Evolutionary conservation across 768 basidiomycete genomes (phyloP), one percentile per base, ranked within the genome.

Genomic region (Lactarius deliciosus): DNA sequence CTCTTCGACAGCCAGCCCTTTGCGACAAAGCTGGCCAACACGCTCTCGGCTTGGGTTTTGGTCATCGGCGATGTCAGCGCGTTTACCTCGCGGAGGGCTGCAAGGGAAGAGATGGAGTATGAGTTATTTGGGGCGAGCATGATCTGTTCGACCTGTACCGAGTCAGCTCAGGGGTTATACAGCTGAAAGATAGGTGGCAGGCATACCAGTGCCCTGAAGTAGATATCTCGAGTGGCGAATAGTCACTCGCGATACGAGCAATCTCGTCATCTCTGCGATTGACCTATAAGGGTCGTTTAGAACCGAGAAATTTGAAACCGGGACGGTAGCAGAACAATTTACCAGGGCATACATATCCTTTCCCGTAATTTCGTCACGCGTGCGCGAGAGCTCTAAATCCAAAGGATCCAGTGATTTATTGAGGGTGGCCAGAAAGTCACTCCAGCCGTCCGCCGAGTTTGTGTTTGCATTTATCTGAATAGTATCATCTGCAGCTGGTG

Each of bases 211-310:
- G 86, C 86, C 77, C 88, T 93, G 81, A 94, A 95, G 77, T 86
- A 95, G 86, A 81, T 60, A 95, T 94, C 76, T 96, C 94, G 38
- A 79, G 77, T 0, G 91, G 79, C 2, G 83, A 83, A 72, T 94
- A 96, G 47, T 92, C 90, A 0, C 92, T 93, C 3, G 93, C 94
- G 74, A 91, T 77, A 73, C 93, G 92, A 0, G 94, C 89, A 40
- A 94, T 81, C 61, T 88, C 87, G 72, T 96, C 94, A 20, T 86
- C 87, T 68, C 87, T 91, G 10, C 82, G 79, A 73, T 96, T 96
- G 55, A 92, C 86, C 93, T 95, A 40, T 38, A 63, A 30, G 3
- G 43, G 22, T 47, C 15, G 57, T 20, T 20, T 40, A 25, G 18
- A 5, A 6, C 13, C 22, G 13, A 18, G 25, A 28, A 7, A 8